Evolutionary conservation across 306 rosid species (phyloP), one percentile per base, ranked within the genome.

Genomic region (Elaeagnus macrophylla): DNA sequence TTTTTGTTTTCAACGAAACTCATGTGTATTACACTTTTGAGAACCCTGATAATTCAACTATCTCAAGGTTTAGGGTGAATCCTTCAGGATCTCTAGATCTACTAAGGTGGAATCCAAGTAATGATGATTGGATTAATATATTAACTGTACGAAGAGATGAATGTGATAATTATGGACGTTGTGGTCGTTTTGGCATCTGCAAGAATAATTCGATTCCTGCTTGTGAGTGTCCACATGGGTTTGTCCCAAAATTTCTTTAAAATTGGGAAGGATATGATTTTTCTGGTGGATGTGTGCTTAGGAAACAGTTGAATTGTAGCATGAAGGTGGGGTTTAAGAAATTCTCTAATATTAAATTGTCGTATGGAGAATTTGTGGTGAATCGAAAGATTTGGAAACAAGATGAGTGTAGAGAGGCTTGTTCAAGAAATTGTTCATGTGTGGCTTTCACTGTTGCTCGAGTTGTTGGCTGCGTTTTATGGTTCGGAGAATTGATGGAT

Each of bases 61-160:
- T n/a, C n/a, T n/a, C n/a, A n/a, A n/a, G n/a, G n/a, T n/a, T n/a
- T n/a, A n/a, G n/a, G n/a, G n/a, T n/a, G n/a, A n/a, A n/a, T n/a
- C n/a, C n/a, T n/a, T n/a, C n/a, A n/a, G n/a, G n/a, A n/a, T n/a
- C n/a, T n/a, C n/a, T n/a, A n/a, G n/a, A n/a, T n/a, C n/a, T n/a
- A n/a, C n/a, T n/a, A n/a, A n/a, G n/a, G n/a, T n/a, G n/a, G n/a
- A n/a, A n/a, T 53, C 17, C 46, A 20, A 36, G 56, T 7, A 3
- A 1, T 52, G 6, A 6, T 8, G 14, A 42, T 57, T 75, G 72
- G 79, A 20, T 9, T 37, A 8, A 10, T 2, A 11, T 65, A 11
- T 52, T 59, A 37, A 70, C 62, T 47, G 50, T 17, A 49, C 67
- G 66, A 55, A 74, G 62, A 56, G 78, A 68, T 37, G 40, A n/a